Conservation (phyloP, 257 asterid genomes). For the Cinchona pubescens region DNA sequence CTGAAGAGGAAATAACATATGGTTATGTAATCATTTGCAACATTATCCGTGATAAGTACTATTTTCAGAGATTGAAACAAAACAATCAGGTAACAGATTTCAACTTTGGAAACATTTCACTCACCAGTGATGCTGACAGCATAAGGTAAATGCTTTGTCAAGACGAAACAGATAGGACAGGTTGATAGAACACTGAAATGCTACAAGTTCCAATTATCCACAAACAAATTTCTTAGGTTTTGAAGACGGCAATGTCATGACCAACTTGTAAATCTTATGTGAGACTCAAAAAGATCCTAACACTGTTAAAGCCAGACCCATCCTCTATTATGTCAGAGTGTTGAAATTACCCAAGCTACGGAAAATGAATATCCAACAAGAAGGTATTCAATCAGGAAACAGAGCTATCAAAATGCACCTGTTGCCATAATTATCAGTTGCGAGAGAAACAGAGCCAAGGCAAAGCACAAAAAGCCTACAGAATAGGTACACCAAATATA, state of each 20-base stretch:
- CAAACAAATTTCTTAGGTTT: no score
- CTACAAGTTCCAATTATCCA: no score
- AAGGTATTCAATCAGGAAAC: background rate
- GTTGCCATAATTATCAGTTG: background rate
- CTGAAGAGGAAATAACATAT: slow-evolving; percentile 28
- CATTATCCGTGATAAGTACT: no score
- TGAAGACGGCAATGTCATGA: no score
- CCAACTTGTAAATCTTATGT: background rate
- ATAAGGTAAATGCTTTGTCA: no score
- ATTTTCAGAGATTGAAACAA: no score
- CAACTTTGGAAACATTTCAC: no score
- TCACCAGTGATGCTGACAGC: no score
- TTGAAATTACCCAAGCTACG: background rate
- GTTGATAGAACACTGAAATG: no score
- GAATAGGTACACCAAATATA: background rate
- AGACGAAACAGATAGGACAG: no score
- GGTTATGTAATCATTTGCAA: background rate
- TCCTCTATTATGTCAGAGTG: background rate
- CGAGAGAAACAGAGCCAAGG: background rate
- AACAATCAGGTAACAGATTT: no score
- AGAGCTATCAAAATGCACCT: background rate
- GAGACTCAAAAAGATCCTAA: background rate
- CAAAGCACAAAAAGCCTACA: background rate
- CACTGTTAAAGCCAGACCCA: background rate
- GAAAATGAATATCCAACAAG: background rate